Conservation (phyloP, 2,329 filamentous ascomycete genomes). For the Botrytis deweyae region DNA sequence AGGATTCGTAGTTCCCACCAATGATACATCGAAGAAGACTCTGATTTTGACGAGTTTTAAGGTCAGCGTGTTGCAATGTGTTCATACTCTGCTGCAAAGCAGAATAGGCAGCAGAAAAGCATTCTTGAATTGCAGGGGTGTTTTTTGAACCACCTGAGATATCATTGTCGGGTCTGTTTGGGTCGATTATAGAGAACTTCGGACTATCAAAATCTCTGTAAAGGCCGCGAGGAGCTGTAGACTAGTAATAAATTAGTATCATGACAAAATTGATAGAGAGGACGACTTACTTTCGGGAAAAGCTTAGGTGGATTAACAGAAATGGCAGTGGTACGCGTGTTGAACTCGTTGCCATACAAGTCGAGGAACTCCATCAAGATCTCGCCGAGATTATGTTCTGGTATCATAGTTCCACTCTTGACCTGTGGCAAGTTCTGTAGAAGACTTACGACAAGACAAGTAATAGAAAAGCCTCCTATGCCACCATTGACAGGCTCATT, state of each 20-base stretch:
- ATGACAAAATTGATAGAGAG: background rate
- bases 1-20: slow-evolving; percentile 75
- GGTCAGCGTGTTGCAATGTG: slow-evolving; percentile 43
- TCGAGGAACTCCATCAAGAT: slow-evolving; percentile 85
- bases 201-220: slow-evolving; percentile 54
- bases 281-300: slow-evolving; percentile 66
- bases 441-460: slow-evolving; percentile 88
- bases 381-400: slow-evolving; percentile 71
- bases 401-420: slow-evolving; percentile 57
- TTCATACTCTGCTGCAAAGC: slow-evolving; percentile 58
- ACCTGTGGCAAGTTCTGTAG: slow-evolving; percentile 75
- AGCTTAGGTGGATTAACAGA: slow-evolving; percentile 72
- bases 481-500: slow-evolving; percentile 92
- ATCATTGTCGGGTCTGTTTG: slow-evolving; percentile 81
- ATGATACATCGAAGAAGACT: slow-evolving; percentile 69
- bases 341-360: slow-evolving; percentile 81
- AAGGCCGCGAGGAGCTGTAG: slow-evolving; percentile 39
- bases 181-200: slow-evolving; percentile 85
- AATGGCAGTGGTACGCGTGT: slow-evolving; percentile 70
- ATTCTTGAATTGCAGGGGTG: slow-evolving; percentile 63
- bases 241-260: slow-evolving; percentile 23
- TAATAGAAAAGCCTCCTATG: slow-evolving; percentile 90
- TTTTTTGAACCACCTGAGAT: slow-evolving; percentile 83
- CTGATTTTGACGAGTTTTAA: slow-evolving; percentile 33
- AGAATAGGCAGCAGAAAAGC: slow-evolving; percentile 66